Evolutionary conservation across 164 flowering plant genomes (phyloP).

Genomic region (Macadamia tetraphylla): DNA sequence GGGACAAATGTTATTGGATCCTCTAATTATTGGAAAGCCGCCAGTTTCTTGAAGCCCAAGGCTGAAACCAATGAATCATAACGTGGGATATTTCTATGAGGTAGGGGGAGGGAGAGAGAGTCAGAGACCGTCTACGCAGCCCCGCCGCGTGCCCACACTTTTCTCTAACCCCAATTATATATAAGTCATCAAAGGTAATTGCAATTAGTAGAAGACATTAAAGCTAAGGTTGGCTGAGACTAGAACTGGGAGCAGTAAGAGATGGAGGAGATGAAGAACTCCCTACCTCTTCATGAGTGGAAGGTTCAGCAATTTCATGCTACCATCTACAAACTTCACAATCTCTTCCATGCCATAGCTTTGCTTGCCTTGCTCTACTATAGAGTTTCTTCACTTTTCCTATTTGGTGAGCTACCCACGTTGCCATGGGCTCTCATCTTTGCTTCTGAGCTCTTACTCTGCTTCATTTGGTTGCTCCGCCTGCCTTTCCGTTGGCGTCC

Average conservation of each 20-base stretch:
- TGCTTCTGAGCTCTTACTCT: conserved; percentile 10
- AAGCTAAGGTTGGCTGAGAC: no score
- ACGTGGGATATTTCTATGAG: no score
- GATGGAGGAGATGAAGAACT: background rate
- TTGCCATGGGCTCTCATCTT: background rate
- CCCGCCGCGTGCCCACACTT: no score
- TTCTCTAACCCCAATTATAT: no score
- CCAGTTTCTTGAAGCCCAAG: no score
- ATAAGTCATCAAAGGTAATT: no score
- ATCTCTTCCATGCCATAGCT: conserved; percentile 20
- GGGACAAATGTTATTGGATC: no score
- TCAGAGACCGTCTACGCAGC: no score
- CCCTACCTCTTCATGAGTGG: conserved; percentile 16
- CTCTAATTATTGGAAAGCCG: no score
- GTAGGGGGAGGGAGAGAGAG: no score
- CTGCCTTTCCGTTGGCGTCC: conserved; percentile 12
- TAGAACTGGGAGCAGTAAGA: background rate
- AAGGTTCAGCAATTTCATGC: conserved; percentile 12
- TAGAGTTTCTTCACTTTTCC: conserved; percentile 19
- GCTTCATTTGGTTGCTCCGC: conserved; percentile 9
- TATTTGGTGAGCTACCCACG: background rate
- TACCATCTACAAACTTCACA: conserved; percentile 18
- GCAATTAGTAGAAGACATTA: no score
- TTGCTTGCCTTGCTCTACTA: conserved; percentile 14
- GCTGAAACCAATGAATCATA: no score